Percentiles rank a stretch among this genome's conserved stretches.
phyloP scores from a whole-genome alignment of 192 early-diverging fungal species.

The Backusella psychrophila region DNA sequence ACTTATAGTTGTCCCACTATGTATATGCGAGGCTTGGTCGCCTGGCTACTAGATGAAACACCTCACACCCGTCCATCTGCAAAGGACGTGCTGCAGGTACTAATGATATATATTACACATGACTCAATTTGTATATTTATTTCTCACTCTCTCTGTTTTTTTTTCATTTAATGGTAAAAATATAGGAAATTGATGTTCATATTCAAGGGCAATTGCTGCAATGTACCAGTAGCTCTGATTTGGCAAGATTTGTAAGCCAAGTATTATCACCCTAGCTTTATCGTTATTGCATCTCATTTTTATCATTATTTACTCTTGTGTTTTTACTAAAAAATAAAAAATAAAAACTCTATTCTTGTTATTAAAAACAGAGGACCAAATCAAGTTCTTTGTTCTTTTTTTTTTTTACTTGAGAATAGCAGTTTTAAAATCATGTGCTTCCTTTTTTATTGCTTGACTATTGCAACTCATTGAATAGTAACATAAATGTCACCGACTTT shows the following conservation, averaged over 20 bases:
- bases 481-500: not conserved
- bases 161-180: not conserved
- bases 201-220: slow-evolving; percentile 28
- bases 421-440: no score
- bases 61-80: slow-evolving; percentile 29
- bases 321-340: not conserved
- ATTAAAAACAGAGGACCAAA: not conserved
- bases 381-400: no score
- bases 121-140: not conserved
- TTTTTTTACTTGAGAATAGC: no score
- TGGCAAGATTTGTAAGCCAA: slow-evolving; percentile 28
- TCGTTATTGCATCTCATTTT: not conserved
- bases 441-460: no score
- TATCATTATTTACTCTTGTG: not conserved
- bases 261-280: slow-evolving; percentile 17
- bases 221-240: slow-evolving; percentile 17
- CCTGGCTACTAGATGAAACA: slow-evolving; percentile 36
- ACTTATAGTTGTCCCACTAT: slow-evolving; percentile 33
- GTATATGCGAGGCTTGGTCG: slow-evolving; percentile 38
- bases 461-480: no score
- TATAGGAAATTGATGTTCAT: slow-evolving; percentile 34
- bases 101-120: not conserved
- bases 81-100: slow-evolving; percentile 31
- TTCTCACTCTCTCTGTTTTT: not conserved
- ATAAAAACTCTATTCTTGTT: not conserved